phyloP scores from a whole-genome alignment of 129 eudicot species.

The Solidago caesia region DNA sequence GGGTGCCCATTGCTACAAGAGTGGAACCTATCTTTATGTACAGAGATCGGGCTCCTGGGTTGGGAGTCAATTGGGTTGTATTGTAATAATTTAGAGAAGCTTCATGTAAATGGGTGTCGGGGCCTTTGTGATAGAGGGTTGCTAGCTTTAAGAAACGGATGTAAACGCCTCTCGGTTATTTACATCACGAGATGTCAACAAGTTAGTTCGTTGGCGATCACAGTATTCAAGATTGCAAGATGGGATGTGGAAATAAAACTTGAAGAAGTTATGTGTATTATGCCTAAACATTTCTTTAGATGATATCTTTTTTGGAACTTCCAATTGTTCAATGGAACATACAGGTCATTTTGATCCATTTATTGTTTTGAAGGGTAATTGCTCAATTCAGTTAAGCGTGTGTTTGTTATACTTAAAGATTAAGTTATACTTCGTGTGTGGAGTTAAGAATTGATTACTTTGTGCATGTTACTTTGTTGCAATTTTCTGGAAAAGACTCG shows the following conservation, averaged over 20 bases:
- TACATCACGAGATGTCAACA: constrained; percentile 46
- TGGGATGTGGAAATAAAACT: constrained; percentile 51
- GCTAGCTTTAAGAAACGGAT: constrained; percentile 56
- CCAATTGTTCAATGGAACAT: background rate
- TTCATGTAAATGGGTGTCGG: constrained; percentile 79
- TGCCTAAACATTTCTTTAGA: constrained; percentile 53
- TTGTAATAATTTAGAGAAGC: constrained; percentile 60
- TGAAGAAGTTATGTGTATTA: constrained; percentile 66
- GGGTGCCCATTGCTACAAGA: constrained; percentile 76
- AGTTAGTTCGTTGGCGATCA: constrained; percentile 40
- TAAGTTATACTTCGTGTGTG: background rate
- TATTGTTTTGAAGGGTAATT: constrained; percentile 11
- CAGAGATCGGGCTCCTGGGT: constrained; percentile 51
- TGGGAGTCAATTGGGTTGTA: constrained; percentile 63
- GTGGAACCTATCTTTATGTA: constrained; percentile 84
- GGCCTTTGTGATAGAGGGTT: constrained; percentile 63
- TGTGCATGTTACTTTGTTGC: background rate
- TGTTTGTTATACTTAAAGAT: background rate
- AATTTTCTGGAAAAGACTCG: background rate
- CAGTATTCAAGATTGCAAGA: constrained; percentile 54
- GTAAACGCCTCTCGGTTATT: constrained; percentile 43
- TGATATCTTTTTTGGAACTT: constrained; percentile 5
- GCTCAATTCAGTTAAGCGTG: background rate
- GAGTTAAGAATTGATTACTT: background rate
- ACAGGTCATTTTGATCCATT: background rate